Base-by-base conservation (phyloP, 1,284 basidiomycete genomes). In the Ustilago curta region DNA sequence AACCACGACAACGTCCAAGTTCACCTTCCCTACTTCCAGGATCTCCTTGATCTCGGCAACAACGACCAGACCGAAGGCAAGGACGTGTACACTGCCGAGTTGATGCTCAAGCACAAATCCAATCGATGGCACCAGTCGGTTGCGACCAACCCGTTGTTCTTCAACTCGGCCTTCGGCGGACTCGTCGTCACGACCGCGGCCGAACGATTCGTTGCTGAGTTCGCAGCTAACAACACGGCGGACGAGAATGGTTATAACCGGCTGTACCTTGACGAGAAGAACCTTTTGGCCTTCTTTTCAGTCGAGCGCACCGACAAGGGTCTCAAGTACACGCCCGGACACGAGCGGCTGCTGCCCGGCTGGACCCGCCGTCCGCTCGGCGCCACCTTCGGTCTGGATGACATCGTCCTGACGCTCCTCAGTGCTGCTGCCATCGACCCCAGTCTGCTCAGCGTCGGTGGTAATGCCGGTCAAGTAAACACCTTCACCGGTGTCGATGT, bases 181-280 rank as follows among this genome's bases (percentile, higher is more conserved):
- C 59, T 76, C 1, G 62, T 78, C 43, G 76, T 78, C 27, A 77
- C 74, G 9, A 79, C 77, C 16, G 77, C 77, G 1, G 77, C 77
- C 19, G 68, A 79, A 40, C 51, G 69, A 12, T 79, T 79, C 61
- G 69, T 79, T 37, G 76, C 69, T 40, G 69, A 79, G 44, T 79
- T 79, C 19, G 69, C 69, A 16, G 72, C 76, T 19, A 79, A 79
- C 70, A 79, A 79, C 60, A 78, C 70, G 18, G 75, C 54, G 9
- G 76, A 69, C 31, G 67, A 49, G 21, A 67, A 73, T 11, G 77
- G 77, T 18, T 58, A 75, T 57, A 79, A 79, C 55, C 56, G 72
- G n/a, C 57, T 78, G 42, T 79, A 79, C 69, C 71, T 79, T 18
- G 77, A 79, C 59, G 77, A 79, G 52, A 59, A 60, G 51, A 78